A percentile compares a stretch with the other conserved stretches of the same genome.
Evolutionary conservation across 2,329 filamentous ascomycete genomes (phyloP).

Genomic region (Aschersonia sp.): DNA sequence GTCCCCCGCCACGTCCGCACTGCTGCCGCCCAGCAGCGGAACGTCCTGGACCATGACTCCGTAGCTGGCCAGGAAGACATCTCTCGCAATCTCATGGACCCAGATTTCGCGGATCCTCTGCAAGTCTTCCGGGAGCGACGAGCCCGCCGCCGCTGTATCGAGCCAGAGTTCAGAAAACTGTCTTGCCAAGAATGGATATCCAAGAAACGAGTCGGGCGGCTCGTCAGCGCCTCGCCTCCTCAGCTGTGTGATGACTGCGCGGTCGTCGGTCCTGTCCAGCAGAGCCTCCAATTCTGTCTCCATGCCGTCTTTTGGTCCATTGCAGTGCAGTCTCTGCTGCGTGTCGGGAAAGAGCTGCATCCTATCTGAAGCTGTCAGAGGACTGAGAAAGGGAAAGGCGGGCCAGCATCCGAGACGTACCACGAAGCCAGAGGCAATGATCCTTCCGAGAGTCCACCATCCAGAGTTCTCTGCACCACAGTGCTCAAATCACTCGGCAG

Average conservation of each 20-base stretch:
- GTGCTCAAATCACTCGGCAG: slow-evolving; percentile 13
- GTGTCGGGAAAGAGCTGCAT: slow-evolving; percentile 10
- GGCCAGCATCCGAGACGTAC: slow-evolving; percentile 8
- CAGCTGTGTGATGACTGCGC: slow-evolving; percentile 16
- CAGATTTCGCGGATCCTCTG: slow-evolving; percentile 12
- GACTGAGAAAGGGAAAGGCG: too few species aligned
- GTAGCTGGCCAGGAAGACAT: slow-evolving; percentile 19
- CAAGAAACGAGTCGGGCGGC: slow-evolving; percentile 9
- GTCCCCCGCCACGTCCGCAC: slow-evolving; percentile 2
- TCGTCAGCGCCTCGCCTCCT: slow-evolving; percentile 11
- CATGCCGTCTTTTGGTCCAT: slow-evolving; percentile 8
- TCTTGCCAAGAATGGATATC: slow-evolving; percentile 13
- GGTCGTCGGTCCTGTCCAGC: slow-evolving; percentile 11
- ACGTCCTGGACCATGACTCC: slow-evolving; percentile 20
- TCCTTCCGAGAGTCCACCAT: slow-evolving; percentile 11
- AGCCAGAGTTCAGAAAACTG: slow-evolving; percentile 19
- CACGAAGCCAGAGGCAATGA: slow-evolving; percentile 18
- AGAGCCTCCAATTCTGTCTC: slow-evolving; percentile 15
- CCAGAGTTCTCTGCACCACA: slow-evolving; percentile 12
- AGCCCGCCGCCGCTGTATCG: slow-evolving; percentile 8
- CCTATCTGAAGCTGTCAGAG: slow-evolving; percentile 6
- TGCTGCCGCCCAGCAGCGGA: slow-evolving; percentile 13
- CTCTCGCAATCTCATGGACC: slow-evolving; percentile 17
- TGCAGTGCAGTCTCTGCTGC: slow-evolving; percentile 1
- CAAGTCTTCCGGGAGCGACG: slow-evolving; percentile 9